Percentiles rank a stretch among this genome's conserved stretches.
Evolutionary conservation across 1,284 basidiomycete species (phyloP).

Genomic region (Taiwanofungus camphoratus): DNA sequence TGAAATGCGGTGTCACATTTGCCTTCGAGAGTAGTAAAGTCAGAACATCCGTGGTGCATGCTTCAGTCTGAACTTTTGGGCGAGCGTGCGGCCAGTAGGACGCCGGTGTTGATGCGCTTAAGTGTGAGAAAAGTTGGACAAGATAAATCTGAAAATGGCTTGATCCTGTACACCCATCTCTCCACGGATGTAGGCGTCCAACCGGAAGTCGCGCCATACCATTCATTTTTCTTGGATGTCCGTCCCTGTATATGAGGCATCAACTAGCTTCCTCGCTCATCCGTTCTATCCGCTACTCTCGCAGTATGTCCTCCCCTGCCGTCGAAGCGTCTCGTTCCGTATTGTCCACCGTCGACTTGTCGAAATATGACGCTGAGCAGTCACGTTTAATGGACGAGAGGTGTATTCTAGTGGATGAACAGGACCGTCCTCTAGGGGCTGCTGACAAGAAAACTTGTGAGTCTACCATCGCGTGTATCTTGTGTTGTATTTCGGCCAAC

Average conservation of each 20-base stretch:
- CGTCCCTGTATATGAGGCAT: conserved; percentile 17
- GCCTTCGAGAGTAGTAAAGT: too few species aligned
- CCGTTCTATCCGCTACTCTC: conserved; percentile 15
- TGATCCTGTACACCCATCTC: background rate
- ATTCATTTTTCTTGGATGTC: conserved; percentile 7
- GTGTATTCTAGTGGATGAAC: conserved; percentile 91
- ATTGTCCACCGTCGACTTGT: conserved; percentile 68
- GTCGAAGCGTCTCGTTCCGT: conserved; percentile 52
- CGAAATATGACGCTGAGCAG: conserved; percentile 74
- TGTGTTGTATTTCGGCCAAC: background rate
- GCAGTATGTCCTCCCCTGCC: conserved; percentile 36
- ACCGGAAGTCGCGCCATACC: conserved; percentile 16
- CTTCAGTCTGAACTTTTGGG: too few species aligned
- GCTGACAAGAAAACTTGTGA: conserved; percentile 95
- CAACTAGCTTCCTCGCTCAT: conserved; percentile 14
- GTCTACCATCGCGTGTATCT: too few species aligned
- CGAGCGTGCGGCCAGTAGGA: too few species aligned
- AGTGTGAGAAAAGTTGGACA: background rate
- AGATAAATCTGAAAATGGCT: background rate
- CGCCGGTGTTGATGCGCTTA: too few species aligned
- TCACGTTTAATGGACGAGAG: conserved; percentile 94
- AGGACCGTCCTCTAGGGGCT: conserved; percentile 87
- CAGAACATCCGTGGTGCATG: too few species aligned
- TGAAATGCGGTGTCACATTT: too few species aligned
- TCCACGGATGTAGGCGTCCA: background rate